Percentiles rank a stretch among this genome's conserved stretches.
phyloP scores from a whole-genome alignment of 2,329 filamentous ascomycete species.

The Cladosporium halotolerans region DNA sequence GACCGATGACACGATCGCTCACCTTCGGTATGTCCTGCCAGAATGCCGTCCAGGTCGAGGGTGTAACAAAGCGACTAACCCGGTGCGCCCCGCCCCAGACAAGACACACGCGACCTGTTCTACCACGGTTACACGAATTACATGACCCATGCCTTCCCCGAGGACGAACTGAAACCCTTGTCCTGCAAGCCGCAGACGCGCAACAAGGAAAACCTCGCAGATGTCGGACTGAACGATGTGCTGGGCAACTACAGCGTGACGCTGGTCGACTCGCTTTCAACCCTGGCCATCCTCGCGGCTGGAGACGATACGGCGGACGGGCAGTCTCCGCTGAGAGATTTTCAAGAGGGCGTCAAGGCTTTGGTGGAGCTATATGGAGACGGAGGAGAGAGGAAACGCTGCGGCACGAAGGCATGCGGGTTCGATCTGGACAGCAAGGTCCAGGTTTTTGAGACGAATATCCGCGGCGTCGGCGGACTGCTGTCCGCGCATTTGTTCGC shows the following conservation, averaged over 20 bases:
- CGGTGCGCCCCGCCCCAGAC: conserved; percentile 23
- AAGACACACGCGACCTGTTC: conserved; percentile 65
- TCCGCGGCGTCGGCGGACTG: conserved; percentile 82
- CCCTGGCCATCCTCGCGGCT: conserved; percentile 84
- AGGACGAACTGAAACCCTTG: conserved; percentile 87
- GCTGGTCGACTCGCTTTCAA: conserved; percentile 89
- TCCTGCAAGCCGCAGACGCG: conserved; percentile 78
- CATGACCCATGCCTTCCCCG: conserved; percentile 87
- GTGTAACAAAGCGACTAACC: too few species aligned
- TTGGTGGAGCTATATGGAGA: conserved; percentile 83
- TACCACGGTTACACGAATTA: conserved; percentile 97
- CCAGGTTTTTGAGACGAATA: conserved; percentile 97
- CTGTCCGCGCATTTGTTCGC: conserved; percentile 93
- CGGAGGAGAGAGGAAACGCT: conserved; percentile 64
- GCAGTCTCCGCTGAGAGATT: conserved; percentile 51
- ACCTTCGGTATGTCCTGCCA: conserved; percentile 29
- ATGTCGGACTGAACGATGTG: conserved; percentile 88
- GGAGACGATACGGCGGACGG: conserved; percentile 47
- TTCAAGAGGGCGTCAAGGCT: conserved; percentile 71
- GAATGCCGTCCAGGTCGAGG: too few species aligned
- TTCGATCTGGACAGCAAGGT: conserved; percentile 98
- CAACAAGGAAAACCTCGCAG: conserved; percentile 69
- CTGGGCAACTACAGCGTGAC: conserved; percentile 96
- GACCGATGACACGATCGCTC: conserved; percentile 37
- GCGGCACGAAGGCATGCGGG: conserved; percentile 66